Conservation (phyloP, 2,329 filamentous ascomycete species). For the Cryphonectria parasitica region DNA sequence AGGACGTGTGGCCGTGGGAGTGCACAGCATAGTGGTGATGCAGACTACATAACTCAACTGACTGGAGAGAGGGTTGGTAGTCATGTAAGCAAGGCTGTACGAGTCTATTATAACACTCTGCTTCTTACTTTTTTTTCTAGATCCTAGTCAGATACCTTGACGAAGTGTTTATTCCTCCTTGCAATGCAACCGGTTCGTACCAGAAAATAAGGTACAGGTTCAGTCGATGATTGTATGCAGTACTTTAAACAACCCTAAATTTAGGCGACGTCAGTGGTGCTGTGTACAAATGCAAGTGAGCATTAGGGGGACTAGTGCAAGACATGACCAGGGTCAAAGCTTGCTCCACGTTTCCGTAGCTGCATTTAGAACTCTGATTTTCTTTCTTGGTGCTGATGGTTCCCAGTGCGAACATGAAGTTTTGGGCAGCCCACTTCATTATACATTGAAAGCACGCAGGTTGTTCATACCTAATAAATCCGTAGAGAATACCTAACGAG, state of each 20-base stretch:
- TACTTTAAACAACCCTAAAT: not conserved
- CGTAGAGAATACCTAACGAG: not conserved
- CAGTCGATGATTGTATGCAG: not conserved
- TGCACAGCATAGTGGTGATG: not conserved
- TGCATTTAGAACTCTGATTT: not conserved
- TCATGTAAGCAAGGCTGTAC: not conserved
- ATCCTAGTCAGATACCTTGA: not conserved
- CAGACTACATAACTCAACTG: not conserved
- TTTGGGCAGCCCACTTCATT: not conserved
- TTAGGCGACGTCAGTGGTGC: not conserved
- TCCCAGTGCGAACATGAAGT: not conserved
- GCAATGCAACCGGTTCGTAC: slow-evolving; percentile 2
- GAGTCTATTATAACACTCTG: not conserved
- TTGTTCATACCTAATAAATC: not conserved
- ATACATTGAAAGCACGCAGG: too few species aligned
- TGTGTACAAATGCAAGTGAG: not conserved
- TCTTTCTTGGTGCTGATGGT: not conserved
- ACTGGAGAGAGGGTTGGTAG: not conserved
- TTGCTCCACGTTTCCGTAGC: not conserved
- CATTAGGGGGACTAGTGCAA: not conserved
- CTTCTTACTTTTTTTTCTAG: not conserved
- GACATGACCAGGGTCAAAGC: not conserved
- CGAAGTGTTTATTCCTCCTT: not conserved
- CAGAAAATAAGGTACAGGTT: not conserved
- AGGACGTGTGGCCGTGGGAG: not conserved